phyloP scores from a whole-genome alignment of 805 yeast species.

The Wickerhamiella alocasiicola region DNA sequence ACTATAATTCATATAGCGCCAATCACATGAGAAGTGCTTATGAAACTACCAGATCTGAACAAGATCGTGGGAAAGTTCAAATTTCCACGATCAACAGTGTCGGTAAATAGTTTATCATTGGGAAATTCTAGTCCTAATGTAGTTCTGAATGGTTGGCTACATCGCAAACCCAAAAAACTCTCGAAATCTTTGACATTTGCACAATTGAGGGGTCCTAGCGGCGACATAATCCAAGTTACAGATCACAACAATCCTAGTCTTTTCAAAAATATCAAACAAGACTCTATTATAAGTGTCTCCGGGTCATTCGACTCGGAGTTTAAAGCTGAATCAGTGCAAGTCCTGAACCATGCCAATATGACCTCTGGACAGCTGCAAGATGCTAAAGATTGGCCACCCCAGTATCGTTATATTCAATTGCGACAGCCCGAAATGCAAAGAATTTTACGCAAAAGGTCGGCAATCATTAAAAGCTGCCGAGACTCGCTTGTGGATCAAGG shows the following conservation, averaged over 20 bases:
- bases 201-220: constrained; percentile 58
- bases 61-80: constrained; percentile 10
- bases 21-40: too few relatives aligned
- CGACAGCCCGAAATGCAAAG: constrained; percentile 33
- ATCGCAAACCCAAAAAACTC: constrained; percentile 56
- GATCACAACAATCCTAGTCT: constrained; percentile 31
- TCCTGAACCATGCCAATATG: constrained; percentile 50
- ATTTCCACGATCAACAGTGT: constrained; percentile 14
- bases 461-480: constrained; percentile 28
- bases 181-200: constrained; percentile 60
- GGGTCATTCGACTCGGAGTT: constrained; percentile 46
- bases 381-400: constrained; percentile 55
- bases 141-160: constrained; percentile 75
- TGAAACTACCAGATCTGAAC: constrained; percentile 9
- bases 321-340: constrained; percentile 36
- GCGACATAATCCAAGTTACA: constrained; percentile 51
- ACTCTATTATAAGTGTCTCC: constrained; percentile 57
- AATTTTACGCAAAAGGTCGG: constrained; percentile 27
- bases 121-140: constrained; percentile 13
- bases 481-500: constrained; percentile 28
- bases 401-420: constrained; percentile 69
- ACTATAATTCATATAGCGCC: too few relatives aligned
- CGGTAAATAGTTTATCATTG: neutral
- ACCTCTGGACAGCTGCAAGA: constrained; percentile 56
- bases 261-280: constrained; percentile 44